phyloP scores from a whole-genome alignment of 495 filamentous ascomycete genomes.

The Niebla homalea region DNA sequence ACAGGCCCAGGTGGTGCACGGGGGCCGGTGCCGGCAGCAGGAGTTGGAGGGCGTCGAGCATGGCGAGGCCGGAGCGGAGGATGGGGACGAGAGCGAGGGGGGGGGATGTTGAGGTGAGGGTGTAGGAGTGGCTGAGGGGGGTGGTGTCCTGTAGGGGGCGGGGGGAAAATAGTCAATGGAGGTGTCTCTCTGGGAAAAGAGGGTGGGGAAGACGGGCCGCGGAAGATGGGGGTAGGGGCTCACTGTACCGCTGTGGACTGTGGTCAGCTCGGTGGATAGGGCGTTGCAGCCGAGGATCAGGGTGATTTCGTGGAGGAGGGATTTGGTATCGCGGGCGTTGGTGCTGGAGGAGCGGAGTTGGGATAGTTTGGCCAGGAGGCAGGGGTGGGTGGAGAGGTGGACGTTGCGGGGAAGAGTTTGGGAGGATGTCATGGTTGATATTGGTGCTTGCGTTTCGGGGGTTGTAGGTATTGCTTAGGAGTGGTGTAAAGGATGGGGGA shows the following conservation, averaged over 20 bases:
- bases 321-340: slow-evolving; percentile 61
- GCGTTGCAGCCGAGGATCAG: slow-evolving; percentile 76
- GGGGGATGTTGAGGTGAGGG: slow-evolving; percentile 45
- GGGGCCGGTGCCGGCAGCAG: slow-evolving; percentile 71
- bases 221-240: background rate
- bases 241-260: slow-evolving; percentile 30
- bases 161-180: background rate
- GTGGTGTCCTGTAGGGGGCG: slow-evolving; percentile 45
- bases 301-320: slow-evolving; percentile 71
- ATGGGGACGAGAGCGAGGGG: slow-evolving; percentile 80
- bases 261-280: slow-evolving; percentile 48
- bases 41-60: slow-evolving; percentile 77
- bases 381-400: slow-evolving; percentile 76
- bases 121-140: slow-evolving; percentile 59
- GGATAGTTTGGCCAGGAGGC: slow-evolving; percentile 75
- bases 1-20: slow-evolving; percentile 88
- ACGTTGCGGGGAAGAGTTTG: slow-evolving; percentile 49
- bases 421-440: slow-evolving; percentile 14
- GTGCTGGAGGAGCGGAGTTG: slow-evolving; percentile 65
- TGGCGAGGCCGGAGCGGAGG: slow-evolving; percentile 74
- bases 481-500: background rate
- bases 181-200: background rate
- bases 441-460: background rate
- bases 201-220: background rate
- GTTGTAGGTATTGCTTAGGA: background rate